Conservation (phyloP, 2,329 filamentous ascomycete genomes). For the Trichoderma brevicompactum region DNA sequence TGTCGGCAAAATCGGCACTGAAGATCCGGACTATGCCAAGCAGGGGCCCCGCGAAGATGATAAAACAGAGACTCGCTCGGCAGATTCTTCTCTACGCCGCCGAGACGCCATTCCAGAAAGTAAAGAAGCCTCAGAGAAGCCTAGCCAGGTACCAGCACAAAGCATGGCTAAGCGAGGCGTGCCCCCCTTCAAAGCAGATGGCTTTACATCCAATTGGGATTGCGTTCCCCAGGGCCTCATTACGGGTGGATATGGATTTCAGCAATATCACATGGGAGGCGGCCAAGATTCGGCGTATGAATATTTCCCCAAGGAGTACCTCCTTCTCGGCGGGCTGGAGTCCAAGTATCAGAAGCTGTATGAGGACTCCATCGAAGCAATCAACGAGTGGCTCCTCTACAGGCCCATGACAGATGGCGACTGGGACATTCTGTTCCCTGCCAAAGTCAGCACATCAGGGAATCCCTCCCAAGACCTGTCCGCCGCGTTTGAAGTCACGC, state of each 20-base stretch:
- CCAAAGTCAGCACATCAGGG: slow-evolving; percentile 58
- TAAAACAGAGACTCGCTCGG: slow-evolving; percentile 13
- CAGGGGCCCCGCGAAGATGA: slow-evolving; percentile 19
- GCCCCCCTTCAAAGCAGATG: slow-evolving; percentile 44
- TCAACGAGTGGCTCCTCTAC: slow-evolving; percentile 75
- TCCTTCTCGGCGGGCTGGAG: slow-evolving; percentile 76
- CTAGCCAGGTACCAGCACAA: not conserved
- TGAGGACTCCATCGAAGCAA: slow-evolving; percentile 66
- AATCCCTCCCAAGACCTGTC: slow-evolving; percentile 46
- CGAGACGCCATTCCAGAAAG: slow-evolving; percentile 5
- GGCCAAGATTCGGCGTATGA: slow-evolving; percentile 73
- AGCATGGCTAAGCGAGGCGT: not conserved
- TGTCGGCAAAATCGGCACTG: slow-evolving; percentile 11
- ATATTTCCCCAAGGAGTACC: slow-evolving; percentile 69
- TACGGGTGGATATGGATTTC: slow-evolving; percentile 48
- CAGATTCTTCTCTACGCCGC: slow-evolving; percentile 17
- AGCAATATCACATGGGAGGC: slow-evolving; percentile 65
- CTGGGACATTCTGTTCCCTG: slow-evolving; percentile 74
- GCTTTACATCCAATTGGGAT: slow-evolving; percentile 45
- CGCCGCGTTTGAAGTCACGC: slow-evolving; percentile 64
- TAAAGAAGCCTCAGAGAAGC: not conserved
- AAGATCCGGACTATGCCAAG: slow-evolving; percentile 10
- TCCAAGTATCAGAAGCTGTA: slow-evolving; percentile 76
- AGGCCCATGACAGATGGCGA: slow-evolving; percentile 72
- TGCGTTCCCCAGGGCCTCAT: slow-evolving; percentile 66